Evolutionary conservation across 2,329 filamentous ascomycete genomes (phyloP), one percentile per base, ranked within the genome.

Genomic region (Coniochaeta ligniaria): DNA sequence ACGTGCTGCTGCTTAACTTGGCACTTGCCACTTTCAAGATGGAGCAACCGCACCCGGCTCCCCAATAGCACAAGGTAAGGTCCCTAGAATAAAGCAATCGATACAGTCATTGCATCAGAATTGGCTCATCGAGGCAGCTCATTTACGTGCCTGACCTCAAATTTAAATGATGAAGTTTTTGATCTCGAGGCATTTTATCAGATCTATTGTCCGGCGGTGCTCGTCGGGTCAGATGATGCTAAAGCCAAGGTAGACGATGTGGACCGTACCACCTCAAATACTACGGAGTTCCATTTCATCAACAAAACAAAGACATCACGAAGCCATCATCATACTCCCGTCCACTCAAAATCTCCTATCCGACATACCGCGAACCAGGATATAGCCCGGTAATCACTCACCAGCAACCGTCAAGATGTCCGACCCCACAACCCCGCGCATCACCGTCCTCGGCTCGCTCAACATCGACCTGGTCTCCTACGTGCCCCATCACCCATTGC

Each of bases 381-480:
- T n/a, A n/a, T n/a, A n/a, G n/a, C n/a, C n/a, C n/a, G n/a, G n/a
- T n/a, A n/a, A n/a, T n/a, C n/a, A n/a, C n/a, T n/a, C n/a, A n/a
- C n/a, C n/a, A n/a, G n/a, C n/a, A 6, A 26, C 43, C 43, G 2
- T 26, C 38, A 67, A 36, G 35, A 69, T 68, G 65, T 61, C 66
- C 20, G 2, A 14, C 17, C 22, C 64, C 61, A 62, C 60, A 65
- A 69, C 63, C 58, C 79, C 79, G 24, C 74, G 74, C 68, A 95
- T 98, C 73, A 88, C 89, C 64, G 84, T 97, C 64, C 87, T 98
- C 66, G 94, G 94, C 68, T 98, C 94, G 36, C 86, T 99, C 63
- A 98, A 98, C 77, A 91, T 91, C 72, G 94, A 99, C 78, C 87
- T 98, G 64, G 91, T 96, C 64, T 93, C 92, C 45, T 87, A 91